Conservation (phyloP, 2,329 filamentous ascomycete genomes). For the Arthrinium puccinioides region DNA sequence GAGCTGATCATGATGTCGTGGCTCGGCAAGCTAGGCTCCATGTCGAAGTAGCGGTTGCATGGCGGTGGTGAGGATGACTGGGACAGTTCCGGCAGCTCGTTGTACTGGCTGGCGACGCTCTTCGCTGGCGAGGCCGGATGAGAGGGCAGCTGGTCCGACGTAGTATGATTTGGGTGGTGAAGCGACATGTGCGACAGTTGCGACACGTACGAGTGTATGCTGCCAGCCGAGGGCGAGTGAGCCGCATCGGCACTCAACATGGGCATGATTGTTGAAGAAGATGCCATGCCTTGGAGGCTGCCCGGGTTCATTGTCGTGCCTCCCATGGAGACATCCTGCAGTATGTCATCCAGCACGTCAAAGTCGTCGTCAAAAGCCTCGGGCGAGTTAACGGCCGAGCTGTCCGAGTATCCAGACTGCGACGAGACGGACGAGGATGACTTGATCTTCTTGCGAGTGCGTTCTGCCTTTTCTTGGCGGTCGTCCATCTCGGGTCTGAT, state of each 20-base stretch:
- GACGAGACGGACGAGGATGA: slow-evolving; percentile 43
- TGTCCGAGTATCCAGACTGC: slow-evolving; percentile 49
- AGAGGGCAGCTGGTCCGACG: slow-evolving; percentile 5
- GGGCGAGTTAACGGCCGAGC: slow-evolving; percentile 47
- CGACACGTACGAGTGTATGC: slow-evolving; percentile 39
- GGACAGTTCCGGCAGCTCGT: slow-evolving; percentile 54
- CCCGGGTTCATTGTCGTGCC: slow-evolving; percentile 29
- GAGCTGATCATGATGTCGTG: slow-evolving; percentile 23
- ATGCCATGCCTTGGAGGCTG: slow-evolving; percentile 22
- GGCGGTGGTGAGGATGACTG: slow-evolving; percentile 49
- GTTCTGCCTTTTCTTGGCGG: slow-evolving; percentile 48
- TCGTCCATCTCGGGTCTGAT: slow-evolving; percentile 49
- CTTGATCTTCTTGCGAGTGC: slow-evolving; percentile 49
- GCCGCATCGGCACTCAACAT: slow-evolving; percentile 19
- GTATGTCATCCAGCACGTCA: slow-evolving; percentile 39
- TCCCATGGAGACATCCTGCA: slow-evolving; percentile 32
- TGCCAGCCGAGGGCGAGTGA: slow-evolving; percentile 38
- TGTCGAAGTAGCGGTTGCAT: slow-evolving; percentile 36
- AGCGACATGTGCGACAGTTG: slow-evolving; percentile 25
- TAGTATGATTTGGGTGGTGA: slow-evolving; percentile 10
- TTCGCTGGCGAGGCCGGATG: slow-evolving; percentile 41
- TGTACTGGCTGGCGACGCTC: slow-evolving; percentile 43
- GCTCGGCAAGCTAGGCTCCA: slow-evolving; percentile 31
- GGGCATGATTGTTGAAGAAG: slow-evolving; percentile 33
- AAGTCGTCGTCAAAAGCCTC: slow-evolving; percentile 27